Evolutionary conservation across 495 filamentous ascomycete genomes (phyloP), one percentile per base, ranked within the genome.

Genomic region (Hypoxylon intermedium): DNA sequence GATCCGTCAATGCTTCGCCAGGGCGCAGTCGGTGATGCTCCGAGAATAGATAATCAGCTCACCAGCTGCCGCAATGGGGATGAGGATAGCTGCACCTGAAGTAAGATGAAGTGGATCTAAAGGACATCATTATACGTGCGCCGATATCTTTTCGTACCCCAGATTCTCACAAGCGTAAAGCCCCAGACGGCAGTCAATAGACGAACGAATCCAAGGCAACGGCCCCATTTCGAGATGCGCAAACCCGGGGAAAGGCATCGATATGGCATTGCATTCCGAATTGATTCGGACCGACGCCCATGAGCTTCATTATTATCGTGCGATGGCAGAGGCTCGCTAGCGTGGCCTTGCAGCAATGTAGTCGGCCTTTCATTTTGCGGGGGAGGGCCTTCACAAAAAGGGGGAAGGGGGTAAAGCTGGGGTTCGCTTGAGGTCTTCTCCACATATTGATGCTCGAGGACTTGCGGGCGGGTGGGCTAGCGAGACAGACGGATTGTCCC

Each of bases 251-350:
- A 60, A 59, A 34, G n/a, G 34, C 31, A 54, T 46, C n/a, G 44
- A 59, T 53, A 54, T 40, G 61, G 56, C 15, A 65, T 48, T 9
- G 53, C 42, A 58, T 41, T 33, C 21, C 7, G 19, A 49, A 26
- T 50, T 46, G 13, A 65, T 65, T 65, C 61, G 61, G 61, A 34
- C 61, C 61, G 61, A 65, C 30, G 38, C 38, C 23, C 34, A 55
- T 60, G 30, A 33, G 43, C 44, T 54, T 15, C 21, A 31, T 37
- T 30, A 31, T 37, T 28, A 60, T 55, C 31, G 50, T 23, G 44
- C 43, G 43, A 26, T 21, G 26, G 26, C 44, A 41, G 13, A 36
- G 31, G 55, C 37, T 60, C 51, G 50, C 50, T 65, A 59, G 58
- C 50, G 58, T 49, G 19, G 9, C 42, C 55, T 52, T 38, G 55